Conservation (phyloP, 495 filamentous ascomycete species). For the Venustampulla echinocandica region DNA sequence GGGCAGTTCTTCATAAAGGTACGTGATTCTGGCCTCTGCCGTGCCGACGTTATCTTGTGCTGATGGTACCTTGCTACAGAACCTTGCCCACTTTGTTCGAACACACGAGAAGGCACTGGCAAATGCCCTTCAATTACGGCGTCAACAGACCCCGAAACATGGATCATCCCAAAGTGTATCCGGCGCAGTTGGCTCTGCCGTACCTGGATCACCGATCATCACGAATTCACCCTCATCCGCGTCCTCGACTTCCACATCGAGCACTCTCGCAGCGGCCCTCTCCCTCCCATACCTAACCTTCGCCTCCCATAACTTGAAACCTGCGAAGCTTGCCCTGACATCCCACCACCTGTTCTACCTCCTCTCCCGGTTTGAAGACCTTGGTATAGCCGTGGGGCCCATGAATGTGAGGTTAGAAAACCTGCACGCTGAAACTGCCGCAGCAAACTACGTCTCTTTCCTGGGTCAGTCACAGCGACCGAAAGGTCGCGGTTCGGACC, state of each 20-base stretch:
- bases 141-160: constrained; percentile 56
- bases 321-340: constrained; percentile 87
- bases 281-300: constrained; percentile 80
- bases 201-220: constrained; percentile 38
- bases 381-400: constrained; percentile 80
- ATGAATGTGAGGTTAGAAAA: constrained; percentile 96
- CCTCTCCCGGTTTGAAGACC: constrained; percentile 85
- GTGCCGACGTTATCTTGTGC: not conserved
- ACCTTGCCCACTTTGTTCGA: constrained; percentile 88
- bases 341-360: constrained; percentile 97
- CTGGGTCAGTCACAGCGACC: constrained; percentile 68
- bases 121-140: constrained; percentile 81
- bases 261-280: constrained; percentile 68
- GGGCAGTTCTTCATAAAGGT: constrained; percentile 86
- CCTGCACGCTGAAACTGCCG: constrained; percentile 75
- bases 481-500: constrained; percentile 69
- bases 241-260: constrained; percentile 59
- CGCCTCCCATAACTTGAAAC: constrained; percentile 73
- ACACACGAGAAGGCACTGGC: constrained; percentile 96
- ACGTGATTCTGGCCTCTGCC: constrained; percentile 16
- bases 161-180: constrained; percentile 47
- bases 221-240: constrained; percentile 43
- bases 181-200: constrained; percentile 33
- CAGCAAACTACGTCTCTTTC: constrained; percentile 94
- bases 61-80: constrained; percentile 41